Percentiles rank a stretch among this genome's conserved stretches.
Evolutionary conservation across 805 yeast genomes (phyloP).

Genomic region (Ogataea degrootiae): DNA sequence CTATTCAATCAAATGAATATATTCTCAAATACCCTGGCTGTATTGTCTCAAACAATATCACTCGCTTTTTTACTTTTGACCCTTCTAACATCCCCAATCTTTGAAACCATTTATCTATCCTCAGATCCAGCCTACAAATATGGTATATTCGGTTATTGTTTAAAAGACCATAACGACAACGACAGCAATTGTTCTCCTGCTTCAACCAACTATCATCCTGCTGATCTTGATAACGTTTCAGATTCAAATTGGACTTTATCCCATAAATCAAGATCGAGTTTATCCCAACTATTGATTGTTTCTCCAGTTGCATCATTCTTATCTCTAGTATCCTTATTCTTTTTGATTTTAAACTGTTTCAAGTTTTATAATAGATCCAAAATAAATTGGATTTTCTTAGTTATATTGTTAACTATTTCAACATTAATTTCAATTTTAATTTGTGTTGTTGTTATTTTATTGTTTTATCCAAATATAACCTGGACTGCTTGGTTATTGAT

Average conservation of each 20-base stretch:
- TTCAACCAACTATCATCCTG: conserved; percentile 34
- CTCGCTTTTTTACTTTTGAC: conserved; percentile 61
- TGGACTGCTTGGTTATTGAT: conserved; percentile 76
- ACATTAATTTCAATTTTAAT: conserved; percentile 51
- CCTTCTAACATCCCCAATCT: conserved; percentile 58
- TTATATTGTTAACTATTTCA: conserved; percentile 43
- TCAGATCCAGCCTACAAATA: conserved; percentile 40
- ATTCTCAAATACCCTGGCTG: conserved; percentile 26
- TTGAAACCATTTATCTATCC: conserved; percentile 44
- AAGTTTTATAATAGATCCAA: conserved; percentile 12
- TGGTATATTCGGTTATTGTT: conserved; percentile 70
- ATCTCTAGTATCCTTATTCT: no score
- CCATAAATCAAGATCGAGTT: conserved; percentile 49
- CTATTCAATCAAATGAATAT: conserved; percentile 9
- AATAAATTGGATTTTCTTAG: conserved; percentile 36
- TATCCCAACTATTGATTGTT: conserved; percentile 39
- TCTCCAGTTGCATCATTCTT: no score
- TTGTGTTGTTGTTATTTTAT: conserved; percentile 50
- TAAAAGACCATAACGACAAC: conserved; percentile 6
- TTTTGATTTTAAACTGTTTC: conserved; percentile 27
- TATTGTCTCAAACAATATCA: conserved; percentile 46
- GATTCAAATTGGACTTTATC: conserved; percentile 46
- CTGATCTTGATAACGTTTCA: conserved; percentile 25
- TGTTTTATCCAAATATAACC: conserved; percentile 58
- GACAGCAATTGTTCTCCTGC: conserved; percentile 28